Conservation (phyloP, 805 yeast species). For the Pichia scutulata region DNA sequence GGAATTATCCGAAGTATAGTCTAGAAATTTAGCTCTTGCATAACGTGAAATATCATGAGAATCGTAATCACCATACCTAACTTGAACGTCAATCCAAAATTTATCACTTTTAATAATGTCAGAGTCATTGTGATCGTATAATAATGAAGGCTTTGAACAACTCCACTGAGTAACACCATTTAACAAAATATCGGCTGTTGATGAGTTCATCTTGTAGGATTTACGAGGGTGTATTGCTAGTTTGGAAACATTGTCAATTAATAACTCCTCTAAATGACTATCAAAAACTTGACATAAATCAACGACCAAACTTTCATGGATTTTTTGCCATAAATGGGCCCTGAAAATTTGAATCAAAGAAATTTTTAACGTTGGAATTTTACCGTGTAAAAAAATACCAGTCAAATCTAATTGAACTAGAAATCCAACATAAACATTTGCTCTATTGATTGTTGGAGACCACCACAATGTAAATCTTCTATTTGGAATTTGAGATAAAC, state of each 20-base stretch:
- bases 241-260: constrained; percentile 79
- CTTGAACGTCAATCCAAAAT: constrained; percentile 92
- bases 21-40: constrained; percentile 85
- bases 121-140: constrained; percentile 63
- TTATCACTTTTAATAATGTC: constrained; percentile 53
- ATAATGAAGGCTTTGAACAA: constrained; percentile 70
- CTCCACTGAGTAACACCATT: constrained; percentile 76
- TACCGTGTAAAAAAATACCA: constrained; percentile 95
- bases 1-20: constrained; percentile 81
- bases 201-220: constrained; percentile 94
- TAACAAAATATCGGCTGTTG: constrained; percentile 84
- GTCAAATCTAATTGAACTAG: constrained; percentile 92
- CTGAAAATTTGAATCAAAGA: constrained; percentile 93
- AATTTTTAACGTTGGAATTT: constrained; percentile 93
- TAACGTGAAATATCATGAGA: constrained; percentile 94
- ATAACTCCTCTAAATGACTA: constrained; percentile 73
- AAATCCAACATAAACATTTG: constrained; percentile 96
- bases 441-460: constrained; percentile 98
- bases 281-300: constrained; percentile 91
- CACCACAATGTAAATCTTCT: constrained; percentile 98
- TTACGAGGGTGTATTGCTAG: constrained; percentile 95
- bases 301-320: constrained; percentile 90
- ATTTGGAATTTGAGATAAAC: constrained; percentile 94
- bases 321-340: constrained; percentile 98
- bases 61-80: constrained; percentile 95